Conservation (phyloP, 306 rosid genomes). For the Gleditsia sinensis region DNA sequence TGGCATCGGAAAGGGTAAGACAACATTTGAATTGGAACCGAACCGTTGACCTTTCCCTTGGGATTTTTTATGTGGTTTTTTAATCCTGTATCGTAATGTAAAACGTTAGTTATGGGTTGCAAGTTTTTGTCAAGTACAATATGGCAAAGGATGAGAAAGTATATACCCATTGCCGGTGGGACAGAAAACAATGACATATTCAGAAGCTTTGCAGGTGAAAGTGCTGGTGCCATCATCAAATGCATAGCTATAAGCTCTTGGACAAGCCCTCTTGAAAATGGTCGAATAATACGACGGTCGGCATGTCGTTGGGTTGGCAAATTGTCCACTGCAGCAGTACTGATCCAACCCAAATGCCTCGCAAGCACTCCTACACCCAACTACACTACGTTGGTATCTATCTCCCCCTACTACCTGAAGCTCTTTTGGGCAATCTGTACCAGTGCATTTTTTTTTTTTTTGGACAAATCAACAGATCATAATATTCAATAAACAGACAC, state of each 20-base stretch:
- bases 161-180: conserved; percentile 54
- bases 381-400: conserved; percentile 51
- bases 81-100: conserved; percentile 42
- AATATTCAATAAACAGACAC: too few species aligned
- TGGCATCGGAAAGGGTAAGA: conserved; percentile 44
- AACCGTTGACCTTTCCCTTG: conserved; percentile 35
- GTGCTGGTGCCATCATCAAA: conserved; percentile 90
- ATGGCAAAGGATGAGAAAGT: not conserved
- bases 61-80: conserved; percentile 37
- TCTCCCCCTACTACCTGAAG: conserved; percentile 70
- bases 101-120: not conserved
- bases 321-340: conserved; percentile 90
- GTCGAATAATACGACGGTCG: conserved; percentile 73
- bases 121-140: not conserved
- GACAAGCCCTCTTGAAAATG: conserved; percentile 86
- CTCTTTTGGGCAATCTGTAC: conserved; percentile 88
- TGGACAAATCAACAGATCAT: too few species aligned
- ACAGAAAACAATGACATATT: conserved; percentile 75
- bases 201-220: conserved; percentile 88
- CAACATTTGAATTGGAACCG: conserved; percentile 61
- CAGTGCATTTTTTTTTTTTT: conserved; percentile 26
- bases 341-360: conserved; percentile 83
- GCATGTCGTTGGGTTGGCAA: conserved; percentile 80
- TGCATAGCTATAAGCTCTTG: conserved; percentile 90
- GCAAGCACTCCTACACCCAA: conserved; percentile 90